Evolutionary conservation across 1,284 basidiomycete species (phyloP).

Genomic region (Sporisorium iseilematis-ciliati): DNA sequence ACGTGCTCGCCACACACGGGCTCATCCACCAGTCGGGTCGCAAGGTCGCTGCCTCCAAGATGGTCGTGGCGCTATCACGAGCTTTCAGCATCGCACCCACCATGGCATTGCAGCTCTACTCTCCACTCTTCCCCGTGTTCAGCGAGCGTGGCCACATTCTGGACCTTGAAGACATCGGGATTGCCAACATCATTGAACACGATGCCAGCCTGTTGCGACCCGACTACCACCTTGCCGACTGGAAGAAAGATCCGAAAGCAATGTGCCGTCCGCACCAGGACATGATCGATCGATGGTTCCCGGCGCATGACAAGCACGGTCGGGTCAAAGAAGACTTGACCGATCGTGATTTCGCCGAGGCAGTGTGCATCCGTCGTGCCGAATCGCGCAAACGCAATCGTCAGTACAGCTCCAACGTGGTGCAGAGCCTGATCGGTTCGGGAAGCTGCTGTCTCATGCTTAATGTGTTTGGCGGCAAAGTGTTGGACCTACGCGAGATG

Average conservation of each 20-base stretch:
- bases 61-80: slow-evolving; percentile 36
- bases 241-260: slow-evolving; percentile 23
- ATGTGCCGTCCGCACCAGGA: slow-evolving; percentile 46
- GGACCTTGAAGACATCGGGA: slow-evolving; percentile 32
- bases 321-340: slow-evolving; percentile 26
- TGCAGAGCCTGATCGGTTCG: slow-evolving; percentile 37
- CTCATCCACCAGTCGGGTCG: slow-evolving; percentile 32
- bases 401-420: slow-evolving; percentile 37
- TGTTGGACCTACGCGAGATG: slow-evolving; percentile 42
- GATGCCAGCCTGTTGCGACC: slow-evolving; percentile 43
- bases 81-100: slow-evolving; percentile 46
- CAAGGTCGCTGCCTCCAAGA: slow-evolving; percentile 33
- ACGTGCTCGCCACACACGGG: slow-evolving; percentile 41
- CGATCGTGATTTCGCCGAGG: slow-evolving; percentile 36
- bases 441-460: slow-evolving; percentile 51
- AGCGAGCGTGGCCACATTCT: slow-evolving; percentile 26
- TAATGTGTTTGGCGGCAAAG: slow-evolving; percentile 40
- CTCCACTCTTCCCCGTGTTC: slow-evolving; percentile 40
- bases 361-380: slow-evolving; percentile 24
- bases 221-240: slow-evolving; percentile 35
- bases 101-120: slow-evolving; percentile 53
- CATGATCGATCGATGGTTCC: slow-evolving; percentile 50
- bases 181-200: slow-evolving; percentile 43
- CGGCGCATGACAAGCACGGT: slow-evolving; percentile 31
- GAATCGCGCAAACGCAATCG: slow-evolving; percentile 30